These are phyloP conservation scores for Phytophthora pluvialis DNA, from an alignment of 352 stramenopile genomes.

Conservation along the genomic window DNA sequence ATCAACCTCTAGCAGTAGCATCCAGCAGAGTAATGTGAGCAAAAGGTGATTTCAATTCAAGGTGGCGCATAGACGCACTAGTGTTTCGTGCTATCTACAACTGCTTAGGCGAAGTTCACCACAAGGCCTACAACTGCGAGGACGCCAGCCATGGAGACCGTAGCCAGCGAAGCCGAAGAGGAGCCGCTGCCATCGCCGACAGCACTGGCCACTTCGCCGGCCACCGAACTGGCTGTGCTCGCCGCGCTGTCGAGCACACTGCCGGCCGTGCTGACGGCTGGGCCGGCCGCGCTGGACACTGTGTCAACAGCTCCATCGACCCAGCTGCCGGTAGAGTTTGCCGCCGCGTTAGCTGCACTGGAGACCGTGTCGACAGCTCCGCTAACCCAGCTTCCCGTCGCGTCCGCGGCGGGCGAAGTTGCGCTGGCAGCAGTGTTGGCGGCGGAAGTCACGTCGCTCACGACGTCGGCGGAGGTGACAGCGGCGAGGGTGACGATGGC, in stretches of 20 bases:
- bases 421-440: constrained; percentile 12
- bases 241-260: constrained; percentile 19
- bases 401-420: constrained; percentile 15
- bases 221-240: constrained; percentile 16
- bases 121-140: constrained; percentile 7
- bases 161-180: constrained; percentile 17
- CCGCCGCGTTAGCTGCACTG: constrained; percentile 13
- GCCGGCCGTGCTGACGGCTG: constrained; percentile 9
- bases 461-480: constrained; percentile 12
- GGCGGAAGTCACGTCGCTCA: constrained; percentile 17
- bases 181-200: constrained; percentile 14
- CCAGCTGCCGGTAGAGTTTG: constrained; percentile 30
- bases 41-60: constrained; percentile 6
- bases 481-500: constrained; percentile 17
- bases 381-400: constrained; percentile 25
- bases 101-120: constrained; percentile 31
- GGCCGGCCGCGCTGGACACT: constrained; percentile 15
- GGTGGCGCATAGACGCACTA: background rate
- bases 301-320: constrained; percentile 17
- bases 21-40: background rate
- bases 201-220: constrained; percentile 22
- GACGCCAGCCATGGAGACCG: constrained; percentile 18
- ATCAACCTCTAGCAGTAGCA: too few species aligned
- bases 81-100: background rate
- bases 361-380: constrained; percentile 23